These are phyloP conservation scores for Globisporangium heterothallicum DNA, from an alignment of 352 stramenopile genomes.

Conservation along the genomic window DNA sequence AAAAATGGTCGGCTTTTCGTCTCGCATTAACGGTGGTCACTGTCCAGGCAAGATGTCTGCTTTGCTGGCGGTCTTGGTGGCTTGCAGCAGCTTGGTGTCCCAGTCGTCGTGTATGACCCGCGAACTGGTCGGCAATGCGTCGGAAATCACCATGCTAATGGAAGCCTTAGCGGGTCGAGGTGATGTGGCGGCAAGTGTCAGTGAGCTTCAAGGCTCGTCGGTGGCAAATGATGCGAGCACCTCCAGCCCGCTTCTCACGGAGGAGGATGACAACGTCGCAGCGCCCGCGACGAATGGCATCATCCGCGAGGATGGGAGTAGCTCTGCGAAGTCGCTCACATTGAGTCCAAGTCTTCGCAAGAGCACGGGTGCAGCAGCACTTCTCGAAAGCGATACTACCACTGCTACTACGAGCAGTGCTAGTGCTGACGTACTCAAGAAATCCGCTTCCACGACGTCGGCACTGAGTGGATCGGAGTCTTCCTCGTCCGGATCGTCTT, in stretches of 20 bases:
- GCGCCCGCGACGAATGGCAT: too few species aligned
- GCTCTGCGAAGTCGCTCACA: too few species aligned
- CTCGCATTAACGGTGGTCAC: background rate
- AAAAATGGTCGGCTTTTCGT: background rate
- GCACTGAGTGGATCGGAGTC: background rate
- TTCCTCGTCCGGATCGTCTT: background rate
- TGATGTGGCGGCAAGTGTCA: background rate
- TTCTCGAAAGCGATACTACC: background rate
- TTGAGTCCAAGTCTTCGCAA: too few species aligned
- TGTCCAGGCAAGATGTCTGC: background rate
- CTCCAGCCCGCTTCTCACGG: background rate
- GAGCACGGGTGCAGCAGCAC: background rate
- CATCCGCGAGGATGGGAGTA: too few species aligned
- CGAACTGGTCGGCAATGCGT: background rate
- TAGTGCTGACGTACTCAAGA: background rate
- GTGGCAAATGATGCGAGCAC: too few species aligned
- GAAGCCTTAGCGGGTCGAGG: background rate
- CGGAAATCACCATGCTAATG: background rate
- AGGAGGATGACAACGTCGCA: too few species aligned
- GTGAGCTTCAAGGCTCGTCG: background rate
- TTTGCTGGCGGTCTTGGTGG: background rate
- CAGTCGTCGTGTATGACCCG: background rate
- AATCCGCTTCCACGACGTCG: background rate
- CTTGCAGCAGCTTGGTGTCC: background rate
- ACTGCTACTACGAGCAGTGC: background rate